These are phyloP conservation scores for Talaromyces adpressus DNA, from an alignment of 495 filamentous ascomycete genomes.

Conservation along the genomic window DNA sequence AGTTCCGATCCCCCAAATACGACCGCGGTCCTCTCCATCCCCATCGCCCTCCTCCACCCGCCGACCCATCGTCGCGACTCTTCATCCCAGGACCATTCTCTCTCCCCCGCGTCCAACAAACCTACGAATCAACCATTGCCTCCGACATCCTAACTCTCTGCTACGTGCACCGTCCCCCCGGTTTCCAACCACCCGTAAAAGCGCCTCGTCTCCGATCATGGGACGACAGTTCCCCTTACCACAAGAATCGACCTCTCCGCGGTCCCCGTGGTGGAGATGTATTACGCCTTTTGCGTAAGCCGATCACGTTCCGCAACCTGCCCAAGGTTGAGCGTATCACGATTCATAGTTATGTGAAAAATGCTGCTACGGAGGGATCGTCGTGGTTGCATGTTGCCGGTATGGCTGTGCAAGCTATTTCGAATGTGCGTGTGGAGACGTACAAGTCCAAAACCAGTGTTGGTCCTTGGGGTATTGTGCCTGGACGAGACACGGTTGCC, in stretches of 20 bases:
- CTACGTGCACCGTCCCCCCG: conserved; percentile 76
- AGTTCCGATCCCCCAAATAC: conserved; percentile 87
- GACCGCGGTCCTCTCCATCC: conserved; percentile 90
- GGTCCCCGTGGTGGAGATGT: conserved; percentile 67
- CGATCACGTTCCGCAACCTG: conserved; percentile 79
- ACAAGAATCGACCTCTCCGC: conserved; percentile 79
- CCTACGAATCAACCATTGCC: conserved; percentile 76
- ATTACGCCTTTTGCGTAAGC: conserved; percentile 64
- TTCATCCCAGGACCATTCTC: conserved; percentile 94
- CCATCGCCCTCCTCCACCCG: conserved; percentile 75
- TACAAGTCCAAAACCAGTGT: conserved; percentile 63
- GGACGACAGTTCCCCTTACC: conserved; percentile 88
- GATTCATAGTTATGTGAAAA: conserved; percentile 63
- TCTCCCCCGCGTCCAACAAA: conserved; percentile 80
- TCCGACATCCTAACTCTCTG: conserved; percentile 85
- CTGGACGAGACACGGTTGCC: conserved; percentile 41
- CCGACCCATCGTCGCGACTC: conserved; percentile 77
- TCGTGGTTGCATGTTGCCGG: conserved; percentile 71
- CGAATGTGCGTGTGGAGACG: conserved; percentile 63
- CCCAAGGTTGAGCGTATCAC: conserved; percentile 76
- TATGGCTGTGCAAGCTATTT: conserved; percentile 78
- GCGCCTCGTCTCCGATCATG: conserved; percentile 71
- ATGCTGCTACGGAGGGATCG: conserved; percentile 53
- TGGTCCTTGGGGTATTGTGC: conserved; percentile 54
- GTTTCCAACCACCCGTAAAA: conserved; percentile 55